Conservation (phyloP, 2,329 filamentous ascomycete genomes). For the Zymoseptoria brevis region DNA sequence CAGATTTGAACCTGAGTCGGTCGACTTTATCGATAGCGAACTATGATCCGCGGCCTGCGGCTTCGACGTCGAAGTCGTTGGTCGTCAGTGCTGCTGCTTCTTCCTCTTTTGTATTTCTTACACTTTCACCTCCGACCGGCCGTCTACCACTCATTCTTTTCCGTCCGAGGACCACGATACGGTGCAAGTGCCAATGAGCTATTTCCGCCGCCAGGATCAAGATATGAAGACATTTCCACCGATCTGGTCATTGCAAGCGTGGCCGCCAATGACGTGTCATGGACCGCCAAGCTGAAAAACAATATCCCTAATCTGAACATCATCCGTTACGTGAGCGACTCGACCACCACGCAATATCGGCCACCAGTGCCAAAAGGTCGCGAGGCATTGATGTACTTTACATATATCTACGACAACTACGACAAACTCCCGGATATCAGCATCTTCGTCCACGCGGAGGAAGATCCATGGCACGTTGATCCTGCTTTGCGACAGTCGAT, state of each 20-base stretch:
- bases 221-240: neutral
- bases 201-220: neutral
- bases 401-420: conserved; percentile 55
- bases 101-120: neutral
- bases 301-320: conserved; percentile 1
- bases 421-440: conserved; percentile 49
- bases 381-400: conserved; percentile 55
- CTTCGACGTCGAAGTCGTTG: neutral
- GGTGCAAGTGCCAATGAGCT: neutral
- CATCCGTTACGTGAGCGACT: conserved; percentile 41
- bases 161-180: neutral
- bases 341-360: conserved; percentile 37
- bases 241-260: conserved; percentile 5
- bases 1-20: neutral
- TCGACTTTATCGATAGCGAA: neutral
- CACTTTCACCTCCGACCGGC: neutral
- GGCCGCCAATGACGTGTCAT: neutral
- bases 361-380: conserved; percentile 51
- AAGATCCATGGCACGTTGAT: conserved; percentile 13
- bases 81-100: neutral
- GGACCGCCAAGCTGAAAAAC: neutral
- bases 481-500: conserved; percentile 7
- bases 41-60: neutral
- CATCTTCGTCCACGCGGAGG: conserved; percentile 50
- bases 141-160: neutral